Percentiles rank a stretch among this genome's conserved stretches.
Conservation (phyloP, 805 yeast species). For the Wickerhamiella dianesei region DNA sequence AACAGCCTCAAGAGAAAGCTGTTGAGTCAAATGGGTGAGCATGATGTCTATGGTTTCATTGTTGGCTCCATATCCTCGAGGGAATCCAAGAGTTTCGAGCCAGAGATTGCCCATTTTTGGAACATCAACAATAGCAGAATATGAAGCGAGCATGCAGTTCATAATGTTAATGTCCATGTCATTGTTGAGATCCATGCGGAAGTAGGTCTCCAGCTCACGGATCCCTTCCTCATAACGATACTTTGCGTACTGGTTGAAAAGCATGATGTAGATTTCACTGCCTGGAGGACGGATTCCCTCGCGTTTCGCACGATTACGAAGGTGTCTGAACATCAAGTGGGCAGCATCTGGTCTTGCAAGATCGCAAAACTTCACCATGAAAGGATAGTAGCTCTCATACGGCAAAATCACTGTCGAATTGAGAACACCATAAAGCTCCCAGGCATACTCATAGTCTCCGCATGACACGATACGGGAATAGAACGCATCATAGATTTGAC, state of each 20-base stretch:
- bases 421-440: conserved; percentile 46
- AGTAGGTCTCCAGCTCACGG: conserved; percentile 44
- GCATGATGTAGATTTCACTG: conserved; percentile 43
- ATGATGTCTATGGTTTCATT: conserved; percentile 53
- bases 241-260: conserved; percentile 50
- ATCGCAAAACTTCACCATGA: conserved; percentile 42
- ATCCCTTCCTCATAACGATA: conserved; percentile 51
- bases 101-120: conserved; percentile 45
- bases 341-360: conserved; percentile 48
- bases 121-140: conserved; percentile 42
- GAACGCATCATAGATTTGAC: conserved; percentile 32
- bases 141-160: conserved; percentile 53
- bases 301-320: conserved; percentile 42
- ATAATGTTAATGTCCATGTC: conserved; percentile 44
- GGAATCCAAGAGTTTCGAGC: conserved; percentile 41
- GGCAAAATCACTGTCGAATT: conserved; percentile 45
- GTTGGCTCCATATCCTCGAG: conserved; percentile 39
- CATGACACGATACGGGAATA: conserved; percentile 33
- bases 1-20: conserved; percentile 38
- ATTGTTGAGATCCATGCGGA: conserved; percentile 48
- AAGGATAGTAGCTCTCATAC: conserved; percentile 42
- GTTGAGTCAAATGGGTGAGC: conserved; percentile 48
- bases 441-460: conserved; percentile 32
- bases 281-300: conserved; percentile 36
- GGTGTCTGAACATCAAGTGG: conserved; percentile 44